Percentiles rank a stretch among this genome's conserved stretches.
Conservation (phyloP, 2,329 filamentous ascomycete species). For the Amauroascus verrucosus region DNA sequence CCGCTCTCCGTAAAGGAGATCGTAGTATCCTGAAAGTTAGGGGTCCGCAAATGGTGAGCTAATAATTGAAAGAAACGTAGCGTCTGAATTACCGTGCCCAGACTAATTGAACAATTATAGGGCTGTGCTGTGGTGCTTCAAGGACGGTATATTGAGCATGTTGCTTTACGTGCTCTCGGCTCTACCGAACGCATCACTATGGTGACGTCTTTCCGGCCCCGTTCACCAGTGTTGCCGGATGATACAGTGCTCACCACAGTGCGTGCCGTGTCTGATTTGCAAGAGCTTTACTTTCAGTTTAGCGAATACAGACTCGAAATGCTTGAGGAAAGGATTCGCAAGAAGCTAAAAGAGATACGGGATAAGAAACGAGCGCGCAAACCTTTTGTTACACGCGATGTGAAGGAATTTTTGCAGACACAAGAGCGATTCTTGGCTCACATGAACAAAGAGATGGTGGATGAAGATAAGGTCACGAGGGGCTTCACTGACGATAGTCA, state of each 20-base stretch:
- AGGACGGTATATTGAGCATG: slow-evolving; percentile 57
- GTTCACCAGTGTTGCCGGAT: slow-evolving; percentile 45
- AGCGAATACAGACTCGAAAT: slow-evolving; percentile 54
- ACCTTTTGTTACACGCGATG: slow-evolving; percentile 24
- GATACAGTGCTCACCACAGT: slow-evolving; percentile 53
- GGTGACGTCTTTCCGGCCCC: slow-evolving; percentile 56
- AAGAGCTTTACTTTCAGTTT: slow-evolving; percentile 52
- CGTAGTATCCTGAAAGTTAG: slow-evolving; percentile 50
- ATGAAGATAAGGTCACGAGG: slow-evolving; percentile 31
- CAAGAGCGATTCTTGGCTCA: slow-evolving; percentile 28
- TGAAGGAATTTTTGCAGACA: slow-evolving; percentile 23
- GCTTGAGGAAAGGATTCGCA: slow-evolving; percentile 48
- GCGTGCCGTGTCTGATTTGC: slow-evolving; percentile 47
- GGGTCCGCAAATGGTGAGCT: slow-evolving; percentile 48
- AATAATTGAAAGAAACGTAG: slow-evolving; percentile 2
- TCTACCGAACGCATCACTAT: slow-evolving; percentile 54
- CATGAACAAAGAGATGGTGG: slow-evolving; percentile 35
- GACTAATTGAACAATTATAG: slow-evolving; percentile 29
- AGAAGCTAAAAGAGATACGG: slow-evolving; percentile 32
- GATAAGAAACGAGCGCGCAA: slow-evolving; percentile 27
- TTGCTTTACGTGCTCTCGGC: slow-evolving; percentile 50
- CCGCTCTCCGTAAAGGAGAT: slow-evolving; percentile 46
- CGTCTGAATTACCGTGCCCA: background rate
- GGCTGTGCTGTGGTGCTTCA: slow-evolving; percentile 56
- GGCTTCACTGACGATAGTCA: slow-evolving; percentile 30